Percentiles rank a stretch among this genome's conserved stretches.
Conservation (phyloP, 139 green algal species). For the Auxenochlorella pyrenoidosa region DNA sequence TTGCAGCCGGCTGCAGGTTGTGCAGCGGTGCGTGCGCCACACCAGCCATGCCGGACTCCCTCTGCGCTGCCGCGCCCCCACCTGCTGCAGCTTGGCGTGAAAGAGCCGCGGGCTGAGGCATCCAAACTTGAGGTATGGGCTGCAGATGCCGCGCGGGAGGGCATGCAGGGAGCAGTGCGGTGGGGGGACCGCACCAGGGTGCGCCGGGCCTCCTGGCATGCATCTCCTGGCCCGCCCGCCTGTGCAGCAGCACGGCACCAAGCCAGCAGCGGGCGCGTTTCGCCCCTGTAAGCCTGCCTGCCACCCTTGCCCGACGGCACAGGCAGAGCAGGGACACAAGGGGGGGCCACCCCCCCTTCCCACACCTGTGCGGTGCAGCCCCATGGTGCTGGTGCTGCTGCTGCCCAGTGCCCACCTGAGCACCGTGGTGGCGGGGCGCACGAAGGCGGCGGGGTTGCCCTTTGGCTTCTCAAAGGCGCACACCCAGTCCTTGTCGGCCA, state of each 20-base stretch:
- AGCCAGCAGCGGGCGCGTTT: too few species aligned
- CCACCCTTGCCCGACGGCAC: too few species aligned
- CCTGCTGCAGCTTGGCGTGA: conserved; percentile 53
- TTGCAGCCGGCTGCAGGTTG: too few species aligned
- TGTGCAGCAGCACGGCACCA: too few species aligned
- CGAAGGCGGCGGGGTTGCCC: conserved; percentile 83
- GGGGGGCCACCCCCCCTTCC: too few species aligned
- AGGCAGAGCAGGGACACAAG: too few species aligned
- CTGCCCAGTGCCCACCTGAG: conserved; percentile 62
- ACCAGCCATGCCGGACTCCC: background rate
- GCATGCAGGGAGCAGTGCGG: too few species aligned
- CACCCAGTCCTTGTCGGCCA: conserved; percentile 75
- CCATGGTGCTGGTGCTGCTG: background rate
- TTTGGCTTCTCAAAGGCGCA: conserved; percentile 90
- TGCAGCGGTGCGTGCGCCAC: background rate
- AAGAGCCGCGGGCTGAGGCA: conserved; percentile 64
- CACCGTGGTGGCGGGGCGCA: conserved; percentile 82
- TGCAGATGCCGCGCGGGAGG: background rate
- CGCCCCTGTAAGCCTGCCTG: too few species aligned
- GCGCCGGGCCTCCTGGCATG: too few species aligned
- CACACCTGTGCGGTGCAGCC: too few species aligned
- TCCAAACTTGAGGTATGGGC: conserved; percentile 90
- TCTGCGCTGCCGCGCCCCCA: background rate
- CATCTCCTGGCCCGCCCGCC: too few species aligned
- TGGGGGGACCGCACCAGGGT: too few species aligned